Evolutionary conservation across 441 rosid species (phyloP), one percentile per base, ranked within the genome.

Genomic region (Viola pubescens): DNA sequence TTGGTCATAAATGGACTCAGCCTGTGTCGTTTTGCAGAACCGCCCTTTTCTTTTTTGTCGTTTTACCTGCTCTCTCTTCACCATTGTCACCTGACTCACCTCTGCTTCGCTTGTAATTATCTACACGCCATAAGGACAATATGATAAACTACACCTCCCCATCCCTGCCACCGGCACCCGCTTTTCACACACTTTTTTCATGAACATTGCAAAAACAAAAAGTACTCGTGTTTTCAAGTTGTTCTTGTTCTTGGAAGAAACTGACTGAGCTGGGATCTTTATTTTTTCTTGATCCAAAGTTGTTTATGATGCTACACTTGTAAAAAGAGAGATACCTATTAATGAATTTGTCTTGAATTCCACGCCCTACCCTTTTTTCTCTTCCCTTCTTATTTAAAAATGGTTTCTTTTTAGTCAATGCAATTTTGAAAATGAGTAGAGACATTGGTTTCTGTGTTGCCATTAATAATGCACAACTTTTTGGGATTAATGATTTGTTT

Each of bases 371-470:
- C 19, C 68, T 45, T 49, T 61, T 54, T 16, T 16, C 1, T 7
- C 64, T 57, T 54, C 61, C 59, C 59, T 63, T 58, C 41, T 11
- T 0, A 37, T 3, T 53, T 37, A 46, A 10, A 46, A 43, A 34
- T 4, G 49, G 11, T 37, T 13, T 46, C 63, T 49, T 41, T 61
- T 61, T 48, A n/a, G 54, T 54, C 56, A 54, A 19, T n/a, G 9
- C 3, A 7, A 41, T 40, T 59, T 19, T 49, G 72, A 66, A 67
- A 54, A 76, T 66, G 73, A 26, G 34, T 26, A 26, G 34, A 26
- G 34, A 26, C 73, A 75, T 79, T 59, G 89, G 77, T 59, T 76
- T 79, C 75, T 73, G 88, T 75, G 76, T 67, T 12, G 34, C 7
- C 49, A 40, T 51, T 48, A 43, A 49, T 49, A 60, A 41, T 62